Evolutionary conservation across 805 yeast species (phyloP).

Genomic region (Wickerhamomyces chambardii): DNA sequence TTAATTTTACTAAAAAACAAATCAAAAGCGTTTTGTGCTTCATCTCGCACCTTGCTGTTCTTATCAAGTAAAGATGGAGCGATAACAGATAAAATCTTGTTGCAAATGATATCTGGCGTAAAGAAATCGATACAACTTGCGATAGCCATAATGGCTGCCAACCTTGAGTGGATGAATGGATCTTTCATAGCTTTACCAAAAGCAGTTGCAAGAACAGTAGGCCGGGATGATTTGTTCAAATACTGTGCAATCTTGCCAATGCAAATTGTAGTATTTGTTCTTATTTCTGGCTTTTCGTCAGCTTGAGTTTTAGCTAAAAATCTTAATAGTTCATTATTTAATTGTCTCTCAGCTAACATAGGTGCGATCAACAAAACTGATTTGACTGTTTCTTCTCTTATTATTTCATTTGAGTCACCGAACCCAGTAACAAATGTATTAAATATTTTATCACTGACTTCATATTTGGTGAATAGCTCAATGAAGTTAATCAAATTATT

Average conservation of each 20-base stretch:
- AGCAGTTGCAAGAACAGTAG: conserved; percentile 80
- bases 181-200: conserved; percentile 78
- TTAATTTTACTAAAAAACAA: conserved; percentile 47
- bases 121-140: conserved; percentile 56
- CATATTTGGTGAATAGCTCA: conserved; percentile 40
- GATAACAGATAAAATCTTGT: conserved; percentile 73
- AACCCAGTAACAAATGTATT: conserved; percentile 70
- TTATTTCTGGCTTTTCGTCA: conserved; percentile 66
- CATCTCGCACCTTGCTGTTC: conserved; percentile 57
- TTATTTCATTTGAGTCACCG: conserved; percentile 72
- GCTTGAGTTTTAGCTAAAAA: conserved; percentile 74
- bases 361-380: conserved; percentile 50
- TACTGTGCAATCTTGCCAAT: conserved; percentile 55
- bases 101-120: conserved; percentile 67
- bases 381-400: conserved; percentile 73
- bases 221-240: conserved; percentile 46
- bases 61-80: conserved; percentile 79
- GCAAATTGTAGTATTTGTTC: conserved; percentile 69
- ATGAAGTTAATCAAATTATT: conserved; percentile 50
- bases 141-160: conserved; percentile 72
- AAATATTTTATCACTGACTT: conserved; percentile 63
- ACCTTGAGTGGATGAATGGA: conserved; percentile 62
- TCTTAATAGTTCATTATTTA: conserved; percentile 79
- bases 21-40: conserved; percentile 64
- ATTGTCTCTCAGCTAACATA: conserved; percentile 65